These are phyloP conservation scores for Cryomyces minteri DNA, from an alignment of 495 filamentous ascomycete species.

Conservation along the genomic window DNA sequence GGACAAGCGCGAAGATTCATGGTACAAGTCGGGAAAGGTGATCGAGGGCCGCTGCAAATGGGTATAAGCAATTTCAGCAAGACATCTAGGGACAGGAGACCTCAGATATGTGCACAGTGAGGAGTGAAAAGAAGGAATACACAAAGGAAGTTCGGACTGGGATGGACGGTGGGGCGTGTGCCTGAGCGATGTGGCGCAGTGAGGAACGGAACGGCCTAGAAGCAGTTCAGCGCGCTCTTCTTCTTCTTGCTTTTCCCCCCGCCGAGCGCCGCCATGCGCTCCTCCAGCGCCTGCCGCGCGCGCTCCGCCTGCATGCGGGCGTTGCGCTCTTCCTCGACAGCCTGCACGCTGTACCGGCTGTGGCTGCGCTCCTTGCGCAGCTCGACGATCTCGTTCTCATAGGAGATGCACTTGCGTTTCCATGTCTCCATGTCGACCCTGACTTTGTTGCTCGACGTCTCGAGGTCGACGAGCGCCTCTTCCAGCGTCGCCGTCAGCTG, in stretches of 20 bases:
- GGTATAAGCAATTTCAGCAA: no score
- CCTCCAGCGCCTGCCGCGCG: constrained; percentile 73
- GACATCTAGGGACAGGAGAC: no score
- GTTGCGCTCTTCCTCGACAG: constrained; percentile 84
- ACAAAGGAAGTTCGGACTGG: no score
- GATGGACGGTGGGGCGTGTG: no score
- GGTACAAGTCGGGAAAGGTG: no score
- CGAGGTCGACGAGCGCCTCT: constrained; percentile 86
- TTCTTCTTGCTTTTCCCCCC: constrained; percentile 81
- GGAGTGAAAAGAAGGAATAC: no score
- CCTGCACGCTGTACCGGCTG: constrained; percentile 70
- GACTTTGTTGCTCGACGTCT: constrained; percentile 66
- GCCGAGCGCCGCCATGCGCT: constrained; percentile 47
- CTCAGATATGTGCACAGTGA: no score
- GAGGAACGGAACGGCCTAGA: constrained; percentile 31
- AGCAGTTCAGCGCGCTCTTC: constrained; percentile 93
- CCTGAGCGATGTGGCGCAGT: no score
- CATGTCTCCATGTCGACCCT: constrained; percentile 77
- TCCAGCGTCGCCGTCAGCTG: constrained; percentile 88
- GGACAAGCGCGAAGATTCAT: no score
- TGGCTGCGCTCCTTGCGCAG: constrained; percentile 49
- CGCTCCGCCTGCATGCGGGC: constrained; percentile 75
- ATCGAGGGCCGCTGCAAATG: no score
- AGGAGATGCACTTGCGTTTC: constrained; percentile 59
- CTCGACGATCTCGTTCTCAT: constrained; percentile 62